phyloP scores from a whole-genome alignment of 768 basidiomycete genomes.

The Naganishia kalamii region DNA sequence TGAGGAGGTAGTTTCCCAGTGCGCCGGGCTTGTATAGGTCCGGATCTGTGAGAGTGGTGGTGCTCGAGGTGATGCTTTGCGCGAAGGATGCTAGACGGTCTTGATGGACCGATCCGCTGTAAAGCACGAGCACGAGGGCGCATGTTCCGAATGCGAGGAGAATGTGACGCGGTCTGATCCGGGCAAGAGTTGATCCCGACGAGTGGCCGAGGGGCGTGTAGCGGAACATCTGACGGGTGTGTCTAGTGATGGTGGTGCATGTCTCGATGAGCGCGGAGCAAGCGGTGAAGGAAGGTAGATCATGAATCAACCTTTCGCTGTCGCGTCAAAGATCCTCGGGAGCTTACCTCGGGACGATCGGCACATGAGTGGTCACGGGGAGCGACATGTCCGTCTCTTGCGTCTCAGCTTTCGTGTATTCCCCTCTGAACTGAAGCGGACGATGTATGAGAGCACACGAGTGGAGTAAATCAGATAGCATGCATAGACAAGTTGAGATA shows the following conservation, averaged over 20 bases:
- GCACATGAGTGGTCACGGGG: too few relatives aligned
- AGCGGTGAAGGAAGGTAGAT: too few relatives aligned
- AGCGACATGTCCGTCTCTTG: too few relatives aligned
- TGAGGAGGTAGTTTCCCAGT: slow-evolving; percentile 2
- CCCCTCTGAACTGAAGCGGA: too few relatives aligned
- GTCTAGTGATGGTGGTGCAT: not conserved
- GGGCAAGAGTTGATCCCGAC: not conserved
- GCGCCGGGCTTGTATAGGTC: not conserved
- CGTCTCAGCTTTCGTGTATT: too few relatives aligned
- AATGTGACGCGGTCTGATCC: not conserved
- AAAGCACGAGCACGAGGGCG: not conserved
- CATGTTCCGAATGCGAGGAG: not conserved
- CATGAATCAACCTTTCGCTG: too few relatives aligned
- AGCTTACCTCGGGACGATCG: too few relatives aligned
- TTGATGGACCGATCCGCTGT: not conserved
- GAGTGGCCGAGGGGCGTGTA: slow-evolving; percentile 7
- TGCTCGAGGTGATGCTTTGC: not conserved
- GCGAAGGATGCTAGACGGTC: not conserved
- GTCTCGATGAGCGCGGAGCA: not conserved
- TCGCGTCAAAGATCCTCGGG: too few relatives aligned
- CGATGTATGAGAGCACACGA: too few relatives aligned
- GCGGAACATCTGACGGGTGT: not conserved
- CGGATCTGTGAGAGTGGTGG: not conserved
- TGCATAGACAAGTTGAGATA: too few relatives aligned
- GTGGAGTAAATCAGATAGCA: too few relatives aligned